These are phyloP conservation scores for Backusella australiensis DNA, from an alignment of 192 early-diverging fungal genomes.

Conservation along the genomic window DNA sequence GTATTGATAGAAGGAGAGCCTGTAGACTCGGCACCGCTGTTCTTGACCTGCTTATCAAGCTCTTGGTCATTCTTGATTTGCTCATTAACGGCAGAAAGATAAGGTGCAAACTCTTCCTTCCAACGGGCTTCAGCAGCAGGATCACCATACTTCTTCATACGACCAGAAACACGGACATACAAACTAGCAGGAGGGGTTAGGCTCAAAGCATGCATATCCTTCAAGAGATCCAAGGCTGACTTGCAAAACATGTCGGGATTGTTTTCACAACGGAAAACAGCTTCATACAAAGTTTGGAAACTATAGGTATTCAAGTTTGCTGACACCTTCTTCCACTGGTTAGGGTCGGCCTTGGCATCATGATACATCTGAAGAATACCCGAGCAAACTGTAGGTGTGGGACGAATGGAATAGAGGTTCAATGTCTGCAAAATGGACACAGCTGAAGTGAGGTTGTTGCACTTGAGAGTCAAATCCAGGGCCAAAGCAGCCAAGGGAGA, in stretches of 20 bases:
- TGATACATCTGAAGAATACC: conserved; percentile 11
- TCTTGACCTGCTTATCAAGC: neutral
- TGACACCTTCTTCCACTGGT: neutral
- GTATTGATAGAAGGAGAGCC: neutral
- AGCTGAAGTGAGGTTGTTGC: neutral
- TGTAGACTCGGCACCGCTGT: neutral
- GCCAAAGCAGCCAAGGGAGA: neutral
- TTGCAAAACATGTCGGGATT: neutral
- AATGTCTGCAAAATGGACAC: conserved; percentile 15
- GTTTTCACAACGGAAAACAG: conserved; percentile 6
- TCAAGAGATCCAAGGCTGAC: conserved; percentile 11
- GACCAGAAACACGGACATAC: conserved; percentile 13
- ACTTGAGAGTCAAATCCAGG: neutral
- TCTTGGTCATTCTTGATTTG: conserved; percentile 5
- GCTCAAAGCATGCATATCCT: conserved; percentile 24
- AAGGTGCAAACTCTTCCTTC: conserved; percentile 18
- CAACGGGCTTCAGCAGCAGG: conserved; percentile 10
- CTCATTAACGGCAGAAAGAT: conserved; percentile 5
- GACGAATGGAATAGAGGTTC: conserved; percentile 4
- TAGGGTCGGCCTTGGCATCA: neutral
- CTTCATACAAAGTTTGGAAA: conserved; percentile 21
- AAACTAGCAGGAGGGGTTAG: conserved; percentile 3
- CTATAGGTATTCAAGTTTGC: neutral
- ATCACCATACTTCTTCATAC: conserved; percentile 16
- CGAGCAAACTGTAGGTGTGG: neutral